A percentile compares a stretch with the other conserved stretches of the same genome.
phyloP scores from a whole-genome alignment of 345 rosid genomes.

The Linum usitatissimum region DNA sequence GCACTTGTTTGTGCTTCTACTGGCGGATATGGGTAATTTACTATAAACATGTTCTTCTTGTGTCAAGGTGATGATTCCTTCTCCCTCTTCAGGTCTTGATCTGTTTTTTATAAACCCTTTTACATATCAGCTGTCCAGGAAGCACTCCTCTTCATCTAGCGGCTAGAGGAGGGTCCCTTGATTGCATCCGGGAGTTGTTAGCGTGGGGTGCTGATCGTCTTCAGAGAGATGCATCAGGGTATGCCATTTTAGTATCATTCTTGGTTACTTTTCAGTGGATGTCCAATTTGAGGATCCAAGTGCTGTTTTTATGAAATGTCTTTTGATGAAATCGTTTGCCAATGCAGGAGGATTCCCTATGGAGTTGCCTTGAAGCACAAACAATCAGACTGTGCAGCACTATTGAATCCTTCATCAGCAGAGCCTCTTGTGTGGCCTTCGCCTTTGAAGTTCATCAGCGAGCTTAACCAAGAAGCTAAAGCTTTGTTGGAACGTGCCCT shows the following conservation, averaged over 20 bases:
- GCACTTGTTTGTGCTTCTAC: conserved; percentile 96
- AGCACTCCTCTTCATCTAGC: conserved; percentile 99
- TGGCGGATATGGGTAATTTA: conserved; percentile 71
- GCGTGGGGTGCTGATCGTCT: conserved; percentile 99
- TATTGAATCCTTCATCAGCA: conserved; percentile 81
- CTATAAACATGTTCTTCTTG: background rate
- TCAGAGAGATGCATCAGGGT: conserved; percentile 95
- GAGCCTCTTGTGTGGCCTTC: conserved; percentile 99
- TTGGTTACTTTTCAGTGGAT: no score
- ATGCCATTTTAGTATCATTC: conserved; percentile 3
- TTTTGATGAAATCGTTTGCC: background rate
- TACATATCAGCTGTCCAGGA: conserved; percentile 56
- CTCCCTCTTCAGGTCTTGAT: background rate
- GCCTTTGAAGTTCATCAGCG: conserved; percentile 89
- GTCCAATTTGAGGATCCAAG: no score
- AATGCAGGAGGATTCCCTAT: conserved; percentile 78
- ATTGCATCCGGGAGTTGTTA: conserved; percentile 74
- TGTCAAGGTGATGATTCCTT: background rate
- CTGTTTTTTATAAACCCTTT: conserved; percentile 13
- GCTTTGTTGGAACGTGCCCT: conserved; percentile 67
- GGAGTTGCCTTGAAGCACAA: conserved; percentile 65
- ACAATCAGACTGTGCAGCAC: conserved; percentile 79
- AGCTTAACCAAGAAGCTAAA: conserved; percentile 78
- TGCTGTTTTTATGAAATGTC: background rate
- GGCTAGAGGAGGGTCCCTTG: conserved; percentile 95